Evolutionary conservation across 2,329 filamentous ascomycete species (phyloP).

Genomic region (Mariannaea elegans): DNA sequence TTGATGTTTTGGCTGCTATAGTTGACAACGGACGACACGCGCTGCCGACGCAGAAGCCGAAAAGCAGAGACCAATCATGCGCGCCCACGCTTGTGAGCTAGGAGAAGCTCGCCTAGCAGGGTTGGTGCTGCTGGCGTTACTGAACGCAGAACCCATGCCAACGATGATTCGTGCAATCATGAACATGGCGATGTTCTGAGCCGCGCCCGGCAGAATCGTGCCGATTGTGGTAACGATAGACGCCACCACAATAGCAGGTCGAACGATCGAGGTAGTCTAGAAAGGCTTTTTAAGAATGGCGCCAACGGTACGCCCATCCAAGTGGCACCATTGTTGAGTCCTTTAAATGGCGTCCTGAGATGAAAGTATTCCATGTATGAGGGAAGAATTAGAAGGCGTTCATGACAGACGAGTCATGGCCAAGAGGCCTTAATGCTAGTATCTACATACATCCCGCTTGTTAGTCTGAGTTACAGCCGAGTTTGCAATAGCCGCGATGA

Average conservation of each 20-base stretch:
- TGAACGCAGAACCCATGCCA: slow-evolving; percentile 54
- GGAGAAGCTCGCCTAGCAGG: slow-evolving; percentile 60
- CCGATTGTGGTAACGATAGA: slow-evolving; percentile 54
- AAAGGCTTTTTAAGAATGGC: slow-evolving; percentile 52
- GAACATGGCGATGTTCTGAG: slow-evolving; percentile 62
- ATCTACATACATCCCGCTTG: background rate
- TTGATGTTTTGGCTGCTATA: slow-evolving; percentile 35
- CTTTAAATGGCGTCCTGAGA: slow-evolving; percentile 60
- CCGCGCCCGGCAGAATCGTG: slow-evolving; percentile 55
- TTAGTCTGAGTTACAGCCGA: slow-evolving; percentile 14
- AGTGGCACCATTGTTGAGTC: slow-evolving; percentile 64
- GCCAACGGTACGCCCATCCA: slow-evolving; percentile 60
- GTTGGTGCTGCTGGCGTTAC: slow-evolving; percentile 55
- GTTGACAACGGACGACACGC: slow-evolving; percentile 40
- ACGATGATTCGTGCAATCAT: slow-evolving; percentile 56
- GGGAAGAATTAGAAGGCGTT: slow-evolving; percentile 67
- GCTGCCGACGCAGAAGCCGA: slow-evolving; percentile 42
- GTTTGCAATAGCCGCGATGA: slow-evolving; percentile 21
- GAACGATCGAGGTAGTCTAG: slow-evolving; percentile 43
- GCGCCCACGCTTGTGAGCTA: slow-evolving; percentile 36
- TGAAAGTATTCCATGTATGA: slow-evolving; percentile 65
- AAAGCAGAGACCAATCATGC: slow-evolving; percentile 33
- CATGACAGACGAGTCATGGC: slow-evolving; percentile 61
- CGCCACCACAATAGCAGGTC: slow-evolving; percentile 34
- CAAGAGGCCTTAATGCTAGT: slow-evolving; percentile 24